Evolutionary conservation across 495 filamentous ascomycete genomes (phyloP).

Genomic region (Apodospora peruviana): DNA sequence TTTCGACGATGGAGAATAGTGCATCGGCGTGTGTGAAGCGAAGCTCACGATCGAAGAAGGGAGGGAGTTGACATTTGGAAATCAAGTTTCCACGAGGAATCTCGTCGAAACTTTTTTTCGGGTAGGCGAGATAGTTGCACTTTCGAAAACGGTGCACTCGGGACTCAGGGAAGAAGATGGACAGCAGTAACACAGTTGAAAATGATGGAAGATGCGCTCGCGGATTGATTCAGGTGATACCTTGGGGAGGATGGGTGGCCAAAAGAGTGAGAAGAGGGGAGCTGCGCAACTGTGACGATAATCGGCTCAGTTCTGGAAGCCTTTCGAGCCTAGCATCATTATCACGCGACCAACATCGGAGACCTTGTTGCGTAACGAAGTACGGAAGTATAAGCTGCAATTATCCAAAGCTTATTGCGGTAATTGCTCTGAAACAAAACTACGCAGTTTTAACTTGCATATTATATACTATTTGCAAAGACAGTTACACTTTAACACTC

Average conservation of each 20-base stretch:
- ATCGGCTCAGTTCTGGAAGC: conserved; percentile 20
- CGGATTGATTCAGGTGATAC: not conserved
- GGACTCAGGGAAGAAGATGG: no score
- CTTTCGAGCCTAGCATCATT: conserved; percentile 10
- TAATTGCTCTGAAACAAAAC: no score
- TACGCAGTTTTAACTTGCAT: no score
- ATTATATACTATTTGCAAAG: no score
- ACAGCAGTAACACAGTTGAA: no score
- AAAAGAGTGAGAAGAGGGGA: conserved; percentile 6
- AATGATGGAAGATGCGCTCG: not conserved
- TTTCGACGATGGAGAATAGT: not conserved
- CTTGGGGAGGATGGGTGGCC: conserved; percentile 4
- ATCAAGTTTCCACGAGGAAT: conserved; percentile 6
- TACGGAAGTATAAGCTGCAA: not conserved
- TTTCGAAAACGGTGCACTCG: no score
- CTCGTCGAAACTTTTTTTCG: conserved; percentile 5
- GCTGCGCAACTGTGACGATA: conserved; percentile 26
- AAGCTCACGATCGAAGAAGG: conserved; percentile 16
- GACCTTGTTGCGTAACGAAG: conserved; percentile 5
- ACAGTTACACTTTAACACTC: no score
- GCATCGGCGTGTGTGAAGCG: conserved; percentile 10
- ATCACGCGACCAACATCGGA: conserved; percentile 9
- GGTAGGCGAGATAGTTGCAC: not conserved
- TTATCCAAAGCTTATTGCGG: no score
- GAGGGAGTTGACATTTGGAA: conserved; percentile 16